Evolutionary conservation across 805 yeast genomes (phyloP), one percentile per base, ranked within the genome.

Genomic region (Metschnikowia anglica): DNA sequence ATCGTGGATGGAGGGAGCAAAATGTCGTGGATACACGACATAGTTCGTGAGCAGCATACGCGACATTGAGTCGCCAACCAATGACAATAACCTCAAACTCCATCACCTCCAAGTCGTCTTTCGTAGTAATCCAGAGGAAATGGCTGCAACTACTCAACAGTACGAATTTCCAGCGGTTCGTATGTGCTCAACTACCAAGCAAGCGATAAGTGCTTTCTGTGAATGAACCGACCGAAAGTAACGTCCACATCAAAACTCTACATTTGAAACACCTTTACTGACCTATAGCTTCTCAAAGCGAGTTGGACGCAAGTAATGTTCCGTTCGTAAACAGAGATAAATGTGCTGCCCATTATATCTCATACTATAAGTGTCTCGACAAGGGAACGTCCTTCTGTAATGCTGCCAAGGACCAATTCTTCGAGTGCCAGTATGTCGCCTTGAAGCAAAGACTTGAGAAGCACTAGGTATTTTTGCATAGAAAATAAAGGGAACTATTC

Each of bases 321-420:
- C 74, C 75, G 7, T 70, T 69, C 53, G 51, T 67, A 45, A 56
- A 70, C 58, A 67, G 75, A 63, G 75, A 70, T 55, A 62, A 60
- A 38, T 70, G 75, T 58, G 74, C 75, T 25, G 63, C 70, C 31
- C 72, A 62, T 48, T 61, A 67, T 50, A 70, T 70, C 44, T 55
- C 61, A 40, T 70, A 70, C 58, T 70, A 65, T 55, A 62, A 69
- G 47, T 70, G 75, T 51, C 65, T 70, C 39, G 66, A 64, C 50
- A 70, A 70, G 54, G 75, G 75, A 2, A 65, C 68, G 12, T 62
- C 71, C 2, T 70, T 61, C 53, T 70, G 75, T 47, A 49, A 55
- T 30, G 55, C 54, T 27, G 58, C 73, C 36, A 70, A 70, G 56
- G 74, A 70, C 41, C 66, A 62, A 48, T 69, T 68, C 47, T 70